Conservation (phyloP, 2,329 filamentous ascomycete species). For the Pseudopyricularia cyperi region DNA sequence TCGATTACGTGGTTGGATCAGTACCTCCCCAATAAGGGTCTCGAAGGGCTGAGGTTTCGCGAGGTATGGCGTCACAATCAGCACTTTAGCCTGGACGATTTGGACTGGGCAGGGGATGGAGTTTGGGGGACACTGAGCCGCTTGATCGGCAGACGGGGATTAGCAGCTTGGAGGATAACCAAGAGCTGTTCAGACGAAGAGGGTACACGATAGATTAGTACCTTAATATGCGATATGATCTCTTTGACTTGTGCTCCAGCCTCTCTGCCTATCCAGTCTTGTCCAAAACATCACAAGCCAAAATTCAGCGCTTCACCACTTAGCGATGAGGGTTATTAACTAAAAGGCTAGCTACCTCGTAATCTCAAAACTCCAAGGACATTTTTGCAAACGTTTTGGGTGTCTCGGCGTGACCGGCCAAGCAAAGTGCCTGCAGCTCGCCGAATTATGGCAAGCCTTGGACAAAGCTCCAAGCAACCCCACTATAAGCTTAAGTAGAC, state of each 20-base stretch:
- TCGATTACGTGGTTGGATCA: slow-evolving; percentile 59
- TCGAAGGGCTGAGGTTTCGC: slow-evolving; percentile 49
- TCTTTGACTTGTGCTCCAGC: neutral
- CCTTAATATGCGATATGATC: neutral
- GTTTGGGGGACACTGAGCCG: slow-evolving; percentile 57
- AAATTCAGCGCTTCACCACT: no score
- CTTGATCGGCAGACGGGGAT: slow-evolving; percentile 50
- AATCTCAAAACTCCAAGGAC: no score
- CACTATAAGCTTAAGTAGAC: neutral
- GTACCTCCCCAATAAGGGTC: slow-evolving; percentile 44
- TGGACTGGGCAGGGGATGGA: slow-evolving; percentile 68
- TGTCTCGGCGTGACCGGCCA: neutral
- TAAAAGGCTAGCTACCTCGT: no score
- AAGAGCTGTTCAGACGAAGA: slow-evolving; percentile 34
- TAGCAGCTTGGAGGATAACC: slow-evolving; percentile 51
- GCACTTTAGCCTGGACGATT: slow-evolving; percentile 67
- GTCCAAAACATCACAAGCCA: no score
- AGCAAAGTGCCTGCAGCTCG: neutral
- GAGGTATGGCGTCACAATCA: slow-evolving; percentile 55
- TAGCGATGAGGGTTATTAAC: no score
- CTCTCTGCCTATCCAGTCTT: no score
- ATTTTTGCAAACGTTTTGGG: neutral
- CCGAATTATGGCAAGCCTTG: neutral
- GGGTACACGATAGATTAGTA: neutral
- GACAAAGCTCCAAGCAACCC: neutral